phyloP scores from a whole-genome alignment of 1,284 basidiomycete species.

The Cryptococcus amylolentus region DNA sequence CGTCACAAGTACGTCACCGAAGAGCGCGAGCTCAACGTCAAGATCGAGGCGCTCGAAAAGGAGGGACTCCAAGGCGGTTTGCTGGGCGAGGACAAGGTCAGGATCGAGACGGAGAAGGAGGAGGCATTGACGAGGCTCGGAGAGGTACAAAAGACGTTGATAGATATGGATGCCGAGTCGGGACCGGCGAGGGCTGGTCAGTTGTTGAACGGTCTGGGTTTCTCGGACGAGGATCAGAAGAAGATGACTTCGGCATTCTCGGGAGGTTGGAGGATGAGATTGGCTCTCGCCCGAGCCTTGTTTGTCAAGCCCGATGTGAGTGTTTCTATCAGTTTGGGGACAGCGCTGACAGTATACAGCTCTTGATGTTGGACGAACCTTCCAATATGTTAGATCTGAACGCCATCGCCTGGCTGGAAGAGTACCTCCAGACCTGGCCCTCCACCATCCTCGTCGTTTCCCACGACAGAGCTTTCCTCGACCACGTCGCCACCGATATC shows the following conservation, averaged over 20 bases:
- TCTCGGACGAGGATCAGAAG: conserved; percentile 81
- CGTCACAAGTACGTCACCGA: conserved; percentile 82
- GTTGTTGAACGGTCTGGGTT: conserved; percentile 87
- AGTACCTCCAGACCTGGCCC: conserved; percentile 95
- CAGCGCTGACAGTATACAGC: conserved; percentile 52
- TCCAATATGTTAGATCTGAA: conserved; percentile 82
- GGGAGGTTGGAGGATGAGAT: conserved; percentile 99
- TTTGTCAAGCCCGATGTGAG: conserved; percentile 80
- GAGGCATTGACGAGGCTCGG: conserved; percentile 80
- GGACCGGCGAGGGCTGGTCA: conserved; percentile 90
- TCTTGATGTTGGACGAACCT: conserved; percentile 89
- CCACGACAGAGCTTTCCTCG: conserved; percentile 97
- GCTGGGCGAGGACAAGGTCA: conserved; percentile 62
- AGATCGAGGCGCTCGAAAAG: conserved; percentile 66
- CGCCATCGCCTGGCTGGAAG: conserved; percentile 62
- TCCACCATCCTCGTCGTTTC: conserved; percentile 95
- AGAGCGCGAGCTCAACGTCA: conserved; percentile 68
- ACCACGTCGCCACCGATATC: conserved; percentile 93
- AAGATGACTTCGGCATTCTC: conserved; percentile 83
- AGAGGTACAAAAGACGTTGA: conserved; percentile 83
- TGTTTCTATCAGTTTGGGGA: not conserved
- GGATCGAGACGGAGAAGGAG: conserved; percentile 71
- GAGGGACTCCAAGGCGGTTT: conserved; percentile 41
- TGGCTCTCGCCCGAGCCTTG: conserved; percentile 89
- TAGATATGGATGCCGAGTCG: conserved; percentile 97